Evolutionary conservation across 805 yeast species (phyloP).

Genomic region (Lipomyces yamadae): DNA sequence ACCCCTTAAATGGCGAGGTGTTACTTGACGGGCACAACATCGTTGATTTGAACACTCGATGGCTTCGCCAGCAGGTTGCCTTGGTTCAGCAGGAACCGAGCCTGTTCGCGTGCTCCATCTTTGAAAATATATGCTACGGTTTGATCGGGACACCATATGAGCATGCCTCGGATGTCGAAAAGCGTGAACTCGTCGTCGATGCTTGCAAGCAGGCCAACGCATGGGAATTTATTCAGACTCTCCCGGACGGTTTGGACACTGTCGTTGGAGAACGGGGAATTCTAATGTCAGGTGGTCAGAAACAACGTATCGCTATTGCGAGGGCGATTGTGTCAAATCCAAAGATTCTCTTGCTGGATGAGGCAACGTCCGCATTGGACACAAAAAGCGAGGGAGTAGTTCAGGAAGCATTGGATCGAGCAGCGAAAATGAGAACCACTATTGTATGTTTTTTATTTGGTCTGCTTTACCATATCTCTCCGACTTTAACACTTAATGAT

Average conservation of each 20-base stretch:
- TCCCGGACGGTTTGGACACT: constrained; percentile 60
- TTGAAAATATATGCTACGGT: constrained; percentile 83
- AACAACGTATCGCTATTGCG: constrained; percentile 67
- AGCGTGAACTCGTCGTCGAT: constrained; percentile 46
- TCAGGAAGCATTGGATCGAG: constrained; percentile 54
- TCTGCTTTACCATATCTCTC: constrained; percentile 47
- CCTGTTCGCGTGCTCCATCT: constrained; percentile 81
- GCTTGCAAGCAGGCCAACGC: constrained; percentile 62
- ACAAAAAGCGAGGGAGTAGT: constrained; percentile 65
- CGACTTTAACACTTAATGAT: constrained; percentile 48
- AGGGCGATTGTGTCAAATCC: constrained; percentile 63
- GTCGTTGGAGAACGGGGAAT: constrained; percentile 60
- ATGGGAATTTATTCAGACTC: constrained; percentile 52
- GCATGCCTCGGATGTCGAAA: constrained; percentile 47
- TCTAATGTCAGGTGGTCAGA: constrained; percentile 70
- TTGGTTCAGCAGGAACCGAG: constrained; percentile 98
- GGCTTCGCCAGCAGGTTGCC: constrained; percentile 76
- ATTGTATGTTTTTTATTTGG: constrained; percentile 41
- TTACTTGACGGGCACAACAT: constrained; percentile 85
- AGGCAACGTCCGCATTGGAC: constrained; percentile 71
- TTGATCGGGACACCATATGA: constrained; percentile 47
- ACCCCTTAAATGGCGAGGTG: constrained; percentile 73
- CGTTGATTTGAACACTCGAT: constrained; percentile 68
- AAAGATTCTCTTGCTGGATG: constrained; percentile 60
- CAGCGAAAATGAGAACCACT: constrained; percentile 49